Evolutionary conservation across 164 flowering plant genomes (phyloP).

Genomic region (Aristolochia fimbriata): DNA sequence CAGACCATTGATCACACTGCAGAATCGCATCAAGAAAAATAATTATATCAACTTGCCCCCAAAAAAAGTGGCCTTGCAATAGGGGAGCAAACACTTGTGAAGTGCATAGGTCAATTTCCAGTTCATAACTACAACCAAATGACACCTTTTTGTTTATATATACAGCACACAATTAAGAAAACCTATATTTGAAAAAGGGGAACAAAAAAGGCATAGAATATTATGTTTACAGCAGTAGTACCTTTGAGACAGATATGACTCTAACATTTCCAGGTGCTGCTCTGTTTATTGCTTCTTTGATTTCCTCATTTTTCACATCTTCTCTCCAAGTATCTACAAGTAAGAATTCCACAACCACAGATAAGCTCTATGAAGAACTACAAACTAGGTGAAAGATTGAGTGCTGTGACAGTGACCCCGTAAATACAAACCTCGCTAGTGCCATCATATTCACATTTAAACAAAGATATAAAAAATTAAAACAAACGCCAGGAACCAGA

Average conservation of each 20-base stretch:
- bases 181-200: neutral
- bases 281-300: slow-evolving; percentile 53
- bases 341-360: neutral
- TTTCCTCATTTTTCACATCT: slow-evolving; percentile 49
- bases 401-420: too few species aligned
- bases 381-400: neutral
- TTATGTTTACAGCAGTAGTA: slow-evolving; percentile 14
- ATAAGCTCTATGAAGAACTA: neutral
- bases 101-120: too few species aligned
- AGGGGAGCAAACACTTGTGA: too few species aligned
- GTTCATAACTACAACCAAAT: too few species aligned
- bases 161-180: too few species aligned
- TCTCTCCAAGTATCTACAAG: slow-evolving; percentile 74
- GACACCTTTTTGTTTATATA: too few species aligned
- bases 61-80: too few species aligned
- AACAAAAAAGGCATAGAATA: neutral
- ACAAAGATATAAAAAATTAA: neutral
- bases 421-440: too few species aligned
- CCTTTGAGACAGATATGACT: slow-evolving; percentile 58
- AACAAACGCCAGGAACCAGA: neutral
- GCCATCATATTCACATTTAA: neutral
- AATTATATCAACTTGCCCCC: too few species aligned
- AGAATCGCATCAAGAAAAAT: too few species aligned
- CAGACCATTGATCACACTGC: too few species aligned
- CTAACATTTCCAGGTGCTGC: slow-evolving; percentile 63